Evolutionary conservation across 257 asterid species (phyloP).

Genomic region (Solanum virginianum): DNA sequence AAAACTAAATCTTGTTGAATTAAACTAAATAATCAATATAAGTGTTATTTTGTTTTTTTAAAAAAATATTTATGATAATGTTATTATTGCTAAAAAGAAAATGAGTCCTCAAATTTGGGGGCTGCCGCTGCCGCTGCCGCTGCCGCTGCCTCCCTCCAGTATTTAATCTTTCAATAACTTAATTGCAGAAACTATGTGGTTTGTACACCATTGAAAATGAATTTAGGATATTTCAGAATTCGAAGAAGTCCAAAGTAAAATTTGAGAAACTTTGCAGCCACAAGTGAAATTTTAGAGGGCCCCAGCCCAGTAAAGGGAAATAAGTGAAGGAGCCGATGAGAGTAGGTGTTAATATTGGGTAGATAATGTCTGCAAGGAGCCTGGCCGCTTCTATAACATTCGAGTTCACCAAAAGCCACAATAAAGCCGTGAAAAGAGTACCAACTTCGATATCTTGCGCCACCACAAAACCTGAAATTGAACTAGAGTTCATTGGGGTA

Average conservation of each 20-base stretch:
- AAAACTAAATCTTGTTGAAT: too few relatives aligned
- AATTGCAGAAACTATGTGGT: too few relatives aligned
- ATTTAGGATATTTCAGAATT: neutral
- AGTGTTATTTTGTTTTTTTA: too few relatives aligned
- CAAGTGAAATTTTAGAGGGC: neutral
- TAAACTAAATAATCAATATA: too few relatives aligned
- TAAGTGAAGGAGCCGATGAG: neutral
- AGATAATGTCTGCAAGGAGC: constrained; percentile 38
- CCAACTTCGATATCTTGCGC: constrained; percentile 15
- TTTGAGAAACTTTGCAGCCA: neutral
- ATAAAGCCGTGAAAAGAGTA: constrained; percentile 12
- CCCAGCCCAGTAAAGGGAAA: neutral
- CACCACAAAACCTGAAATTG: constrained; percentile 41
- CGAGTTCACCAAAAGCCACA: constrained; percentile 12
- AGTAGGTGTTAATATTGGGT: neutral
- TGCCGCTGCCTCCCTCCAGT: too few relatives aligned
- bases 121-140: too few relatives aligned
- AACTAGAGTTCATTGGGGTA: constrained; percentile 74
- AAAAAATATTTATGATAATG: too few relatives aligned
- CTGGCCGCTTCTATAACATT: constrained; percentile 26
- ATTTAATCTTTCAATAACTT: too few relatives aligned
- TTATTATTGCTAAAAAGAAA: too few relatives aligned
- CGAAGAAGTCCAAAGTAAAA: neutral
- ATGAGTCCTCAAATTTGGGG: too few relatives aligned
- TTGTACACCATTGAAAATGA: neutral